These are phyloP conservation scores for Oryza nivara DNA, from an alignment of 176 grass and related monocot species.

Conservation along the genomic window DNA sequence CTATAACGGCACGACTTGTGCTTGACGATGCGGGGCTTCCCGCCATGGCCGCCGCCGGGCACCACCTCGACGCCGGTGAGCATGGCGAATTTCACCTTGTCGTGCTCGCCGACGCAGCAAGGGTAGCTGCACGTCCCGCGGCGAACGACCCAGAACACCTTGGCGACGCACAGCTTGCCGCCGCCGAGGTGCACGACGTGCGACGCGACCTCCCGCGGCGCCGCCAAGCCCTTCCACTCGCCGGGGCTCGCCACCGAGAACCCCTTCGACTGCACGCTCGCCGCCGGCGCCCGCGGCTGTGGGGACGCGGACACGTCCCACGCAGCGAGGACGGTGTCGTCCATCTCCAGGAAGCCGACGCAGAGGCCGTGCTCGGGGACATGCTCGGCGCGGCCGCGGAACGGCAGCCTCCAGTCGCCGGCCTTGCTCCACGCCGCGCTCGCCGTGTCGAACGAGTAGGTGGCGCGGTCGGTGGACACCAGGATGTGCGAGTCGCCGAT, in stretches of 20 bases:
- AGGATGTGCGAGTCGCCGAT: background rate
- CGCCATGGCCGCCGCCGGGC: too few relatives aligned
- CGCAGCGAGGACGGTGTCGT: background rate
- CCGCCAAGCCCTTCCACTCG: too few relatives aligned
- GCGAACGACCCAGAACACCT: background rate
- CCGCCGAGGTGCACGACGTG: background rate
- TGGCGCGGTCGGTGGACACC: background rate
- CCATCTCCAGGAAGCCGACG: background rate
- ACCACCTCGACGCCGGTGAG: too few relatives aligned
- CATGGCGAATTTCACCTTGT: too few relatives aligned
- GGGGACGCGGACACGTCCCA: background rate
- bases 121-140: too few relatives aligned
- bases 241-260: too few relatives aligned
- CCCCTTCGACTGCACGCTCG: too few relatives aligned
- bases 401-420: background rate
- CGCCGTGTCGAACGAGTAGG: conserved; percentile 11
- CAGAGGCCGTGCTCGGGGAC: conserved; percentile 10
- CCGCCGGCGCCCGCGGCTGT: too few relatives aligned
- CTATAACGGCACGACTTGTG: too few relatives aligned
- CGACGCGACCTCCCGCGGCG: too few relatives aligned
- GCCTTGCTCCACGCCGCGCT: background rate
- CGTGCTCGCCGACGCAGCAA: too few relatives aligned
- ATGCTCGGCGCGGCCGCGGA: background rate
- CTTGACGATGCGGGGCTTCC: too few relatives aligned
- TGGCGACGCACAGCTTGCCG: background rate